Evolutionary conservation across 176 grass and related monocot genomes (phyloP), one percentile per base, ranked within the genome.

Genomic region (Oryza coarctata): DNA sequence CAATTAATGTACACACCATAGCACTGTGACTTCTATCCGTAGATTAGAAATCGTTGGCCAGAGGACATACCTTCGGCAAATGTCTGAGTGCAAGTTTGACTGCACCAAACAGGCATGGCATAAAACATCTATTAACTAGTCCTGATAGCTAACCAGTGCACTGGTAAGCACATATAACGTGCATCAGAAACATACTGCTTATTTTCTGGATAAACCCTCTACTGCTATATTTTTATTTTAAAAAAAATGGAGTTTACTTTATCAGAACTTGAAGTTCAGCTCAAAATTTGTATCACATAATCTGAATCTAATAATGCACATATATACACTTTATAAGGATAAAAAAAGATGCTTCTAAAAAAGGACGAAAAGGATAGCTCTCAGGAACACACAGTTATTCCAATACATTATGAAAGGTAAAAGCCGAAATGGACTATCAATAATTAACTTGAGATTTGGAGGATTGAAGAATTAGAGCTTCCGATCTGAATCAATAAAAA

Each of bases 1-100:
- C 11, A 57, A 52, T 57, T 72, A 71, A 43, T 82, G 33, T 77
- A 82, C 78, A 82, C 43, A 85, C 40, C 22, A 9, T 0, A 6
- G 52, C 30, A 30, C 27, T 52, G 60, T 27, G 43, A 33, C 12
- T 34, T 27, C 43, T 83, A 62, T 76, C 30, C 9, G 30, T 38
- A 3, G 27, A 57, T 34, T 35, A 75, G 9, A 30, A 55, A 75
- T 9, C 44, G 33, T 74, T 55, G 18, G 71, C 63, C 33, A 27
- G 13, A 55, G 3, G 22, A 69, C 47, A 34, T 68, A 7, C 12
- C 41, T 67, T 18, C 2, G 30, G 30, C 39, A 50, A 50, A 73
- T 43, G 14, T 14, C 20, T 55, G 25, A 39, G 63, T 25, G 49
- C 29, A 40, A 43, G 20, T 22, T 64, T 8, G 23, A 55, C 50